Evolutionary conservation across 768 basidiomycete genomes (phyloP).

Genomic region (Leccinum subtestaceum): DNA sequence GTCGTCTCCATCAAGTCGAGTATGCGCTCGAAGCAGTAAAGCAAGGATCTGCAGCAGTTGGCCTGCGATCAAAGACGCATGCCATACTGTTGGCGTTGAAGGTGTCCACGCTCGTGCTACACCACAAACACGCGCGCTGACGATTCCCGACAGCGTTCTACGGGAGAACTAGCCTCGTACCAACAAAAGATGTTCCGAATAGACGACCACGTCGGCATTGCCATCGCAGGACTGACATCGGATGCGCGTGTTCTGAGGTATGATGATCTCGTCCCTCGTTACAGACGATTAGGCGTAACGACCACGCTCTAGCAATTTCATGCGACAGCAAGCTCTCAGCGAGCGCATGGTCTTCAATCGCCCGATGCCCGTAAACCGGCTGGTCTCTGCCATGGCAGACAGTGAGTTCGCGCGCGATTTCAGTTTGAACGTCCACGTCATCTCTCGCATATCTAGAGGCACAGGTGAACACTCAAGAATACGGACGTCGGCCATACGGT

Average conservation of each 20-base stretch:
- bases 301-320: conserved; percentile 75
- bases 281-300: background rate
- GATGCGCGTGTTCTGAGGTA: conserved; percentile 97
- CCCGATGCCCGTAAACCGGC: conserved; percentile 89
- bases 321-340: conserved; percentile 97
- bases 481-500: conserved; percentile 95
- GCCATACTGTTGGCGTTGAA: conserved; percentile 90
- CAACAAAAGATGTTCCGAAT: conserved; percentile 99
- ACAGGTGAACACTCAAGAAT: conserved; percentile 98
- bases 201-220: conserved; percentile 99
- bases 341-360: conserved; percentile 95
- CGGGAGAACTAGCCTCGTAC: conserved; percentile 97
- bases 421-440: conserved; percentile 1
- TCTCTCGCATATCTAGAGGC: conserved; percentile 59
- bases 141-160: conserved; percentile 70
- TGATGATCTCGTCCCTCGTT: background rate
- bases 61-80: conserved; percentile 92
- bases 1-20: conserved; percentile 94
- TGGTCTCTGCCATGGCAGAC: conserved; percentile 92
- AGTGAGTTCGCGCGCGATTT: conserved; percentile 52
- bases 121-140: conserved; percentile 2
- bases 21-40: conserved; percentile 99
- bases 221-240: conserved; percentile 97
- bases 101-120: conserved; percentile 41
- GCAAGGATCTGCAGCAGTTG: conserved; percentile 99